Percentiles rank a stretch among this genome's conserved stretches.
Evolutionary conservation across 768 basidiomycete genomes (phyloP).

Genomic region (Trametes cinnabarina): DNA sequence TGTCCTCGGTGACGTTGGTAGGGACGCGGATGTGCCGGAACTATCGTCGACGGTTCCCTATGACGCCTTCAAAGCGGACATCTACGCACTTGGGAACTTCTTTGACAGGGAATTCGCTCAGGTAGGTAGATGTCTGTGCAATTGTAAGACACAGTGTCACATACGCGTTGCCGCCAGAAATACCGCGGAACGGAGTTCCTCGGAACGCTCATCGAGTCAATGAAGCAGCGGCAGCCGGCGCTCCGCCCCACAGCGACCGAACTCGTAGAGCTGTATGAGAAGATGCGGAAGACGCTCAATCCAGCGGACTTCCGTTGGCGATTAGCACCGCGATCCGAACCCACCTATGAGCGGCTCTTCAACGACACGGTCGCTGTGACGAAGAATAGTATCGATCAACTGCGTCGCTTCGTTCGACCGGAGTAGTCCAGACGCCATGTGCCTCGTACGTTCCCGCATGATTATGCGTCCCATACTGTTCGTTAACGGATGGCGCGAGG

Average conservation of each 20-base stretch:
- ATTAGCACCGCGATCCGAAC: conserved; percentile 9
- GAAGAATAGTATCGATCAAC: conserved; percentile 6
- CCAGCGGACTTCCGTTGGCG: conserved; percentile 9
- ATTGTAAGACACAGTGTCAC: too few species aligned
- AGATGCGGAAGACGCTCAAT: not conserved
- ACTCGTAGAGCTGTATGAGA: not conserved
- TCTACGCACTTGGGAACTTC: conserved; percentile 27
- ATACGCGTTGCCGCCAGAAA: not conserved
- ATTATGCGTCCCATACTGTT: too few species aligned
- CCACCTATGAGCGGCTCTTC: conserved; percentile 9
- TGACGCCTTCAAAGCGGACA: conserved; percentile 28
- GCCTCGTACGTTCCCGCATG: too few species aligned
- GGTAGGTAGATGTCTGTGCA: too few species aligned
- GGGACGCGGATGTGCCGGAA: conserved; percentile 27
- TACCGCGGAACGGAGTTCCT: conserved; percentile 4
- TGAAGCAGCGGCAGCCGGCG: conserved; percentile 11
- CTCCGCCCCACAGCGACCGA: conserved; percentile 7
- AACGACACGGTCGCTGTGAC: conserved; percentile 21
- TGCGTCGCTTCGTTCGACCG: not conserved
- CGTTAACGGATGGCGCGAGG: too few species aligned
- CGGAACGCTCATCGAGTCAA: conserved; percentile 4
- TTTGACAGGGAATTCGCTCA: conserved; percentile 20
- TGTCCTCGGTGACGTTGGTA: conserved; percentile 19
- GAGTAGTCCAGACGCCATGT: not conserved
- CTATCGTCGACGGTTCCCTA: conserved; percentile 21